phyloP scores from a whole-genome alignment of 2,329 filamentous ascomycete species.

The Cladosporium oxysporum region DNA sequence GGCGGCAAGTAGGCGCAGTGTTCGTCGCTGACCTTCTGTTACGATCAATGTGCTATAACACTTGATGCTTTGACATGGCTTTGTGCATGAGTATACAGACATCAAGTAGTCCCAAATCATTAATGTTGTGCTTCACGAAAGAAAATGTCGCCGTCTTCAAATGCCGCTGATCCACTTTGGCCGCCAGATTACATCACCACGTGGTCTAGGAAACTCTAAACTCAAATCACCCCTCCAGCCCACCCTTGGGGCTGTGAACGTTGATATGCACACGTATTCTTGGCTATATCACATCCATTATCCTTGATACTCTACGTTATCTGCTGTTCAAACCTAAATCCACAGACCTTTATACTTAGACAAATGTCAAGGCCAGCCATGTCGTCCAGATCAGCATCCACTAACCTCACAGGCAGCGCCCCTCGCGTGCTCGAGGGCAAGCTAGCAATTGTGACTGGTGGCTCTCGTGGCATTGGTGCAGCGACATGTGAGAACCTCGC shows the following conservation, averaged over 20 bases:
- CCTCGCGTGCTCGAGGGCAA: conserved; percentile 63
- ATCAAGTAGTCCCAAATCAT: not conserved
- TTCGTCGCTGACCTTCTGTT: conserved; percentile 21
- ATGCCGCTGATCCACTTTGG: conserved; percentile 8
- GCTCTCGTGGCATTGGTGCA: conserved; percentile 75
- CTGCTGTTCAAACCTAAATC: not conserved
- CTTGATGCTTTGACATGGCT: not conserved
- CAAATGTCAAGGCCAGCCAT: not conserved
- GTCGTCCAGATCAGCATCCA: conserved; percentile 13
- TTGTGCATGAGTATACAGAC: not conserved
- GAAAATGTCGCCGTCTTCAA: not conserved
- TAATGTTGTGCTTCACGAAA: not conserved
- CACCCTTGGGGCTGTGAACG: not conserved
- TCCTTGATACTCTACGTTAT: not conserved
- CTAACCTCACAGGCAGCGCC: conserved; percentile 15
- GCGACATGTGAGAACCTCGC: conserved; percentile 70
- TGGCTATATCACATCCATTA: not conserved
- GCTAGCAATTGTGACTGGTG: conserved; percentile 76
- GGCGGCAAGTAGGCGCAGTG: conserved; percentile 27
- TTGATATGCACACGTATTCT: conserved; percentile 4
- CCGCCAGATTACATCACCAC: conserved; percentile 16
- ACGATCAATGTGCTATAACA: not conserved
- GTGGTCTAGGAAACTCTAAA: conserved; percentile 15
- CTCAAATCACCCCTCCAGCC: not conserved
- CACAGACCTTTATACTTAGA: not conserved